phyloP scores from a whole-genome alignment of 805 yeast species.

The Yarrowia hollandica region DNA sequence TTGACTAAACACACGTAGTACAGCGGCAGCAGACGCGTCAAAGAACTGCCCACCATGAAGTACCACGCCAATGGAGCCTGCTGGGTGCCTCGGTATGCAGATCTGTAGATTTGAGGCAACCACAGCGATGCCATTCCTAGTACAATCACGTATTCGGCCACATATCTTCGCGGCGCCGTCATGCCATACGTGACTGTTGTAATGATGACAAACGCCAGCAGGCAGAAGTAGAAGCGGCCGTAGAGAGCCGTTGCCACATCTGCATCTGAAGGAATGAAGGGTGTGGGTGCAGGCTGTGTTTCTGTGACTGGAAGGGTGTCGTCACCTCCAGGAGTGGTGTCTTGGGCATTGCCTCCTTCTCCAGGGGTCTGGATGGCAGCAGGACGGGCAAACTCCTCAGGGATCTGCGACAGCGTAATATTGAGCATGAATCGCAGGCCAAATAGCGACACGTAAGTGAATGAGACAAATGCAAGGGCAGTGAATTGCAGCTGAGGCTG shows the following conservation, averaged over 20 bases:
- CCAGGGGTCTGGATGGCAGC: slow-evolving; percentile 41
- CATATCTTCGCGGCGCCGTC: slow-evolving; percentile 60
- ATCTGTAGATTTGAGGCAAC: slow-evolving; percentile 86
- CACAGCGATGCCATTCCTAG: slow-evolving; percentile 67
- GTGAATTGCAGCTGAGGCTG: slow-evolving; percentile 62
- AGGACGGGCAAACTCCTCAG: slow-evolving; percentile 35
- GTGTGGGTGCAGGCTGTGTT: slow-evolving; percentile 34
- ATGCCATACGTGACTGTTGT: slow-evolving; percentile 55
- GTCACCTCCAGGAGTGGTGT: slow-evolving; percentile 20
- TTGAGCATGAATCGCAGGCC: slow-evolving; percentile 72
- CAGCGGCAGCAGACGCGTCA: slow-evolving; percentile 64
- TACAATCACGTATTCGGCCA: slow-evolving; percentile 58
- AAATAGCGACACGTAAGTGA: slow-evolving; percentile 68
- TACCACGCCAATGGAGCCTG: slow-evolving; percentile 65
- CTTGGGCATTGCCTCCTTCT: slow-evolving; percentile 10
- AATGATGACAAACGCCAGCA: slow-evolving; percentile 57
- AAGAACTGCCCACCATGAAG: slow-evolving; percentile 68
- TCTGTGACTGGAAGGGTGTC: slow-evolving; percentile 31
- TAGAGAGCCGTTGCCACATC: slow-evolving; percentile 58
- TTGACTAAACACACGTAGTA: slow-evolving; percentile 54
- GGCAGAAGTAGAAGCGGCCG: slow-evolving; percentile 54
- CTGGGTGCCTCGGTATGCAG: slow-evolving; percentile 66
- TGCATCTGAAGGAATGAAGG: slow-evolving; percentile 45
- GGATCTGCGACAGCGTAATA: slow-evolving; percentile 64
- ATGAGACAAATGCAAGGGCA: slow-evolving; percentile 66